Evolutionary conservation across 768 basidiomycete genomes (phyloP).

Genomic region (Leccinum arenicola): DNA sequence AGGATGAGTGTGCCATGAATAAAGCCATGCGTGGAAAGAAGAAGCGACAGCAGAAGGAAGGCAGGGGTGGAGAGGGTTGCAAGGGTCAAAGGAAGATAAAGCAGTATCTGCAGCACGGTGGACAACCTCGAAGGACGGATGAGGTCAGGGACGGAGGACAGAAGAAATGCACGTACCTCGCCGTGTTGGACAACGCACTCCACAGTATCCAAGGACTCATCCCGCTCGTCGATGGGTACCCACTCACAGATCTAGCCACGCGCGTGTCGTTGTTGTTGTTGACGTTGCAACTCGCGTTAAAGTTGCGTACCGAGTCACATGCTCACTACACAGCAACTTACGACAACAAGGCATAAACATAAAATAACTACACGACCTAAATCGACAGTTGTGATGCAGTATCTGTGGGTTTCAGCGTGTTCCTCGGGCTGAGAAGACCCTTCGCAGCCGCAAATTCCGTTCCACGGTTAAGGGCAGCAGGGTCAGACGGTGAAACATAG

Average conservation of each 20-base stretch:
- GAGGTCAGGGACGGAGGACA: neutral
- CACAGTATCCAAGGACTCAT: conserved; percentile 64
- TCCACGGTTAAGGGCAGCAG: conserved; percentile 61
- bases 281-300: neutral
- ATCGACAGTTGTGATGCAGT: conserved; percentile 19
- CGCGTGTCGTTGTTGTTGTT: neutral
- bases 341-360: conserved; percentile 2
- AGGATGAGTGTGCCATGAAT: conserved; percentile 79
- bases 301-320: conserved; percentile 8
- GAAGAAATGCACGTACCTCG: conserved; percentile 41
- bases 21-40: conserved; percentile 72
- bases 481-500: conserved; percentile 85
- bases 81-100: conserved; percentile 81
- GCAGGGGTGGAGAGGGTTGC: conserved; percentile 78
- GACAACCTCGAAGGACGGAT: conserved; percentile 50
- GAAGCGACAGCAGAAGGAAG: conserved; percentile 77
- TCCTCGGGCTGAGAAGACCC: conserved; percentile 71
- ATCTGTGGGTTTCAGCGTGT: conserved; percentile 28
- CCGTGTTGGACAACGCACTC: conserved; percentile 62
- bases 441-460: conserved; percentile 86
- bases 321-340: neutral
- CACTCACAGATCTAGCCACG: neutral
- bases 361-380: conserved; percentile 6
- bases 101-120: conserved; percentile 75
- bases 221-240: conserved; percentile 1